Evolutionary conservation across 1,284 basidiomycete genomes (phyloP).

Genomic region (Moesziomyces globuligerus): DNA sequence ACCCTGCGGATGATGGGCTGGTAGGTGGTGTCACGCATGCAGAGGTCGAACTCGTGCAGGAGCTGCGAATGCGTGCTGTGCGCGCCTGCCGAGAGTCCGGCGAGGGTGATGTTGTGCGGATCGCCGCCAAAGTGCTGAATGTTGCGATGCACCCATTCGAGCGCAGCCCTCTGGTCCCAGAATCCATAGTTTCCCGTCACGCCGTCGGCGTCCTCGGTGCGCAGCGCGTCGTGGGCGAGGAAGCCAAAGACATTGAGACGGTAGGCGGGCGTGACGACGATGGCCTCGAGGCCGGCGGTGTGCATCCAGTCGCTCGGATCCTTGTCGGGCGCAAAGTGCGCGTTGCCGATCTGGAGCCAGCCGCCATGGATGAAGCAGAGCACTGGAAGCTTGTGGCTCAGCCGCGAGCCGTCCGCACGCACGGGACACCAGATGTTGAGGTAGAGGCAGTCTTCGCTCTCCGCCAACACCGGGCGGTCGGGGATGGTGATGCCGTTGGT

Average conservation of each 20-base stretch:
- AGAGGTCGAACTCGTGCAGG: slow-evolving; percentile 56
- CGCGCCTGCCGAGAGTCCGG: slow-evolving; percentile 65
- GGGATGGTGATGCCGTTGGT: slow-evolving; percentile 24
- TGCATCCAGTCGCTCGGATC: slow-evolving; percentile 40
- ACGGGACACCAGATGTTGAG: slow-evolving; percentile 49
- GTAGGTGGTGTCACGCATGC: slow-evolving; percentile 13
- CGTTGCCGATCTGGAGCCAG: slow-evolving; percentile 47
- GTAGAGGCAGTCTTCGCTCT: slow-evolving; percentile 50
- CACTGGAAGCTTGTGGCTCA: slow-evolving; percentile 22
- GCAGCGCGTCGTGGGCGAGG: slow-evolving; percentile 32
- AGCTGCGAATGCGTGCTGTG: slow-evolving; percentile 65
- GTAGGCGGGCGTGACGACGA: slow-evolving; percentile 45
- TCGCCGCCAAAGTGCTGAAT: slow-evolving; percentile 63
- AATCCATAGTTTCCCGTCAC: slow-evolving; percentile 52
- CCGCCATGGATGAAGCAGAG: slow-evolving; percentile 51
- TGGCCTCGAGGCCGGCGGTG: slow-evolving; percentile 16
- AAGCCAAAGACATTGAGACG: slow-evolving; percentile 52
- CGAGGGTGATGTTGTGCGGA: slow-evolving; percentile 60
- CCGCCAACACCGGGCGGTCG: background rate
- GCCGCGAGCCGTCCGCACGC: slow-evolving; percentile 1
- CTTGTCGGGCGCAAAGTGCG: slow-evolving; percentile 9
- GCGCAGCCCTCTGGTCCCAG: slow-evolving; percentile 48
- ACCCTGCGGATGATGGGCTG: slow-evolving; percentile 33
- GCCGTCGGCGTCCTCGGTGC: slow-evolving; percentile 20
- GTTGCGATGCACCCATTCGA: slow-evolving; percentile 59